phyloP scores from a whole-genome alignment of 2,329 filamentous ascomycete species.

The Microsporum audouinii region DNA sequence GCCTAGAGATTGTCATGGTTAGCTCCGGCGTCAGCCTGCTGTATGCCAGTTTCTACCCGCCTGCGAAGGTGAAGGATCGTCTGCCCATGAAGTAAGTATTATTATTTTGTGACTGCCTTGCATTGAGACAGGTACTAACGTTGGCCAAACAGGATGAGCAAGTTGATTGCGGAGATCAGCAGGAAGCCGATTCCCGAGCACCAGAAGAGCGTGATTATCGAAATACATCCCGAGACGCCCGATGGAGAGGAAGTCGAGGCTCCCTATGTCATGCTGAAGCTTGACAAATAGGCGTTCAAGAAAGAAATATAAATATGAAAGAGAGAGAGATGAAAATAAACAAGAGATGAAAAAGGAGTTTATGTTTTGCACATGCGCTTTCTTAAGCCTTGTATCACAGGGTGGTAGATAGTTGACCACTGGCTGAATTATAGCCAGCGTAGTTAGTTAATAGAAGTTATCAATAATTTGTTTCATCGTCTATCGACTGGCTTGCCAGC shows the following conservation, averaged over 20 bases:
- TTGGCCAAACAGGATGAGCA: constrained; percentile 56
- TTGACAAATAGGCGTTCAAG: constrained; percentile 28
- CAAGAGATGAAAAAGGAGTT: background rate
- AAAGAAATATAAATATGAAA: background rate
- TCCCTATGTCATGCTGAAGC: constrained; percentile 86
- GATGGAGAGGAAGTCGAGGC: constrained; percentile 92
- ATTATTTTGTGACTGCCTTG: background rate
- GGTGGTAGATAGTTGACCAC: background rate
- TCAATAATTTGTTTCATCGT: background rate
- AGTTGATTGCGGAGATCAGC: constrained; percentile 76
- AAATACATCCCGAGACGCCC: constrained; percentile 82
- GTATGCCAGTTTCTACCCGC: constrained; percentile 85
- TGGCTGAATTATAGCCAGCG: background rate
- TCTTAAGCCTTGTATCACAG: background rate
- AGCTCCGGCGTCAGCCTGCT: constrained; percentile 94
- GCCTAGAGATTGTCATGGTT: constrained; percentile 78
- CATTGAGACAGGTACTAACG: background rate
- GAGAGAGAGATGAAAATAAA: background rate
- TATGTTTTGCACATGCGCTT: background rate
- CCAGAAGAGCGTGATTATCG: constrained; percentile 92
- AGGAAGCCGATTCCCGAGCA: constrained; percentile 86
- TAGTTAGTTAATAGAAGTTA: background rate
- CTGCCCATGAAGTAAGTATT: constrained; percentile 54
- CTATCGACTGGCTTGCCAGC: too few relatives aligned
- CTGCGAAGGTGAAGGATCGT: constrained; percentile 72